Evolutionary conservation across 2,329 filamentous ascomycete genomes (phyloP).

Genomic region (Exophiala sp.): DNA sequence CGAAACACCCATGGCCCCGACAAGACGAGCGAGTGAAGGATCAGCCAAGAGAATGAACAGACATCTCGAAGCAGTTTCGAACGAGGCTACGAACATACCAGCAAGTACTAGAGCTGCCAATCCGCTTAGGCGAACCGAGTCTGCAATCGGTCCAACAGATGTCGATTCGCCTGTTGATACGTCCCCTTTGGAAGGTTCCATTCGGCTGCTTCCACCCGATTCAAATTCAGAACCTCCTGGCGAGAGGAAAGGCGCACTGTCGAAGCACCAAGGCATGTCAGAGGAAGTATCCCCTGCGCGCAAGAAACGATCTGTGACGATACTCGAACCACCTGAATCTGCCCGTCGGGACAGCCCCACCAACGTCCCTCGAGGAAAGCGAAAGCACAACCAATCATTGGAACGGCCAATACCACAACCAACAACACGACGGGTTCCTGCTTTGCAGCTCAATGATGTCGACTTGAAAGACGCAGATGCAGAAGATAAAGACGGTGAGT

Average conservation of each 20-base stretch:
- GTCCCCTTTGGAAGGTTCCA: too few relatives aligned
- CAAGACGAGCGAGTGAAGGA: background rate
- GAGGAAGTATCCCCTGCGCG: too few relatives aligned
- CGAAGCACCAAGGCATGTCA: too few relatives aligned
- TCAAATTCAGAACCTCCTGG: too few relatives aligned
- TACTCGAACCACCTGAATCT: slow-evolving; percentile 5
- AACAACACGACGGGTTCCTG: background rate
- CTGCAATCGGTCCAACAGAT: too few relatives aligned
- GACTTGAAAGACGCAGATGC: slow-evolving; percentile 3
- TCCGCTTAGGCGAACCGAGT: too few relatives aligned
- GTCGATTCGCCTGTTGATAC: too few relatives aligned
- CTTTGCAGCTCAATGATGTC: slow-evolving; percentile 6
- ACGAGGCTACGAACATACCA: background rate
- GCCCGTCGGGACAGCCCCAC: background rate
- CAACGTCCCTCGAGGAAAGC: background rate
- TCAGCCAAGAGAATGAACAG: background rate
- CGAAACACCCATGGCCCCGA: background rate
- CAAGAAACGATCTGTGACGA: too few relatives aligned
- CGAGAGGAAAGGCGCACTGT: too few relatives aligned
- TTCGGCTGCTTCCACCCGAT: too few relatives aligned
- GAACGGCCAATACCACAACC: background rate
- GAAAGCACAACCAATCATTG: background rate
- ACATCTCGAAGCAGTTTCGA: background rate
- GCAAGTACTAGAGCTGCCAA: background rate
- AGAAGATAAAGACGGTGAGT: slow-evolving; percentile 11